phyloP scores from a whole-genome alignment of 225 moss, liverwort and hornwort species.

The Climacium dendroides region DNA sequence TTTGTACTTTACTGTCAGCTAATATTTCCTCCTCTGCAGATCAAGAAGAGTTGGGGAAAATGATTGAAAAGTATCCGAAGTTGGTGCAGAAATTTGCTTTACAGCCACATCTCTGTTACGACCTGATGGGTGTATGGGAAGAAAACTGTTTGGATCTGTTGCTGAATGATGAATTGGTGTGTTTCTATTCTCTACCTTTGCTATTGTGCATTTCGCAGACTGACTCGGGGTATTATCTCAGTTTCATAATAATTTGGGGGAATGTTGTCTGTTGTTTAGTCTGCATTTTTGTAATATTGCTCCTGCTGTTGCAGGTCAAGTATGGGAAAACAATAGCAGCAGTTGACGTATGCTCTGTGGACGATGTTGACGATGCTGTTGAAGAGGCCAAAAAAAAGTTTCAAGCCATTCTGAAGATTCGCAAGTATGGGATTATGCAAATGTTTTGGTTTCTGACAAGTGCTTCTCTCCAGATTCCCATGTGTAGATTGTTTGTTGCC shows the following conservation, averaged over 20 bases:
- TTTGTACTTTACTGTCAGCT: neutral
- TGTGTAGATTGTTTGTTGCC: neutral
- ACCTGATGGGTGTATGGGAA: conserved; percentile 88
- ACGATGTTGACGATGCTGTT: conserved; percentile 58
- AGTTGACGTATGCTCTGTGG: conserved; percentile 69
- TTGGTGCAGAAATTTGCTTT: conserved; percentile 82
- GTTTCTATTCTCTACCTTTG: neutral
- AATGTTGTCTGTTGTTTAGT: neutral
- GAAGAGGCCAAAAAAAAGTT: conserved; percentile 89
- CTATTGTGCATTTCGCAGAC: neutral
- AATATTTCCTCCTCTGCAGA: conserved; percentile 22
- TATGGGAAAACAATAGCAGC: conserved; percentile 68
- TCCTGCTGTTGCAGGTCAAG: conserved; percentile 44
- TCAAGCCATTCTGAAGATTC: conserved; percentile 76
- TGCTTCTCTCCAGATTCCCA: neutral
- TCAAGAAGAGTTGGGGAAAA: conserved; percentile 77
- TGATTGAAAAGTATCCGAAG: conserved; percentile 88
- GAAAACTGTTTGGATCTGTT: conserved; percentile 84
- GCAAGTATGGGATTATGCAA: conserved; percentile 50
- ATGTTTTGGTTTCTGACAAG: neutral
- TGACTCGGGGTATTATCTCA: neutral
- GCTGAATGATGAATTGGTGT: conserved; percentile 78
- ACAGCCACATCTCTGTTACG: conserved; percentile 82
- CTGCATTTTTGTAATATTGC: neutral
- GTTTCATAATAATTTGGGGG: neutral